Conservation (phyloP, 1,139 yeast genomes). For the Sugiyamaella pinicola region DNA sequence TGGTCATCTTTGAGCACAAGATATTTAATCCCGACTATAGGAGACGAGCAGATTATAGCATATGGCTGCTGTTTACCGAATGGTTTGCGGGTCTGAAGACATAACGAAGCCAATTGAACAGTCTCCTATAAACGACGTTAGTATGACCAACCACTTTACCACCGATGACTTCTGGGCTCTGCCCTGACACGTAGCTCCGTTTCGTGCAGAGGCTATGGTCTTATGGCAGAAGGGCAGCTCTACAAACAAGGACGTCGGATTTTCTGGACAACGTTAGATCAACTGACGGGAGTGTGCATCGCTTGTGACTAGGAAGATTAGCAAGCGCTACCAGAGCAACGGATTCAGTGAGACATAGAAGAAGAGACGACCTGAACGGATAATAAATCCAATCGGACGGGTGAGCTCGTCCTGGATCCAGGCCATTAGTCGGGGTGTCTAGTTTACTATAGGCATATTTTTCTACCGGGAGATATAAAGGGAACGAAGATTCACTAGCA, state of each 20-base stretch:
- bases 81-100: slow-evolving; percentile 8
- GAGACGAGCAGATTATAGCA: slow-evolving; percentile 22
- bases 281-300: not conserved
- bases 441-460: slow-evolving; percentile 16
- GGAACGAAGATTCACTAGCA: not conserved
- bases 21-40: slow-evolving; percentile 25
- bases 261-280: slow-evolving; percentile 13
- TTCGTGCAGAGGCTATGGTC: not conserved
- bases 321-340: slow-evolving; percentile 7
- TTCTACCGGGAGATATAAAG: slow-evolving; percentile 8
- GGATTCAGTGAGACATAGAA: slow-evolving; percentile 3
- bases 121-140: slow-evolving; percentile 8
- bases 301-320: not conserved
- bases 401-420: slow-evolving; percentile 12
- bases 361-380: slow-evolving; percentile 14
- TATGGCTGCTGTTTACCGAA: slow-evolving; percentile 18
- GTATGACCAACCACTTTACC: not conserved
- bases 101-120: slow-evolving; percentile 8
- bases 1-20: slow-evolving; percentile 16
- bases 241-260: slow-evolving; percentile 15
- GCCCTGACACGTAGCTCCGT: too few species aligned
- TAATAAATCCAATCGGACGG: slow-evolving; percentile 14
- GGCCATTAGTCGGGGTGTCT: slow-evolving; percentile 12
- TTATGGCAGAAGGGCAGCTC: not conserved
- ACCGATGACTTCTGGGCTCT: too few species aligned